Conservation (phyloP, 2,329 filamentous ascomycete species). For the Sarocladiaceae sp. region DNA sequence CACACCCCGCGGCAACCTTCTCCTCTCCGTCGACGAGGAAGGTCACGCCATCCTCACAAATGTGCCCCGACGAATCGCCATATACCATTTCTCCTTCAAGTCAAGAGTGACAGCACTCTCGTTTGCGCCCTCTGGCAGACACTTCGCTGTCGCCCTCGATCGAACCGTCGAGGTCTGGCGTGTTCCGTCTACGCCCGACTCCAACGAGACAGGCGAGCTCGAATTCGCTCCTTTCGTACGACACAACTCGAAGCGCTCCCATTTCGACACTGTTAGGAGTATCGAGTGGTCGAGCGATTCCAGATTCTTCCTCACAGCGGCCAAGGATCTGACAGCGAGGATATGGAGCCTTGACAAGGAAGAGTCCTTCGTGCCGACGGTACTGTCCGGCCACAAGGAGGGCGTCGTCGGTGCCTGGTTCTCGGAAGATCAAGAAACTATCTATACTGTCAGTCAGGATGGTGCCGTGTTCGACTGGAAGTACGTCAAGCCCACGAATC, state of each 20-base stretch:
- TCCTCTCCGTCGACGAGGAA: constrained; percentile 90
- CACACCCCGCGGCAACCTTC: constrained; percentile 82
- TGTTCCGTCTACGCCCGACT: constrained; percentile 82
- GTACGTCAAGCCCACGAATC: constrained; percentile 60
- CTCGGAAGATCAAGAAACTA: constrained; percentile 85
- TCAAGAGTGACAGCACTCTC: constrained; percentile 73
- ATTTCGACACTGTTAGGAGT: constrained; percentile 79
- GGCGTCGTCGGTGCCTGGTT: constrained; percentile 95
- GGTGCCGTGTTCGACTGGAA: constrained; percentile 95
- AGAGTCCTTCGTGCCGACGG: constrained; percentile 83
- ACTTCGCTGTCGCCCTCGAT: constrained; percentile 85
- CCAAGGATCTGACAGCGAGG: constrained; percentile 84
- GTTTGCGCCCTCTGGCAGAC: constrained; percentile 83
- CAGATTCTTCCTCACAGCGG: constrained; percentile 86
- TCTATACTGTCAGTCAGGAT: constrained; percentile 95
- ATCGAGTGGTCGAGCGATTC: constrained; percentile 97
- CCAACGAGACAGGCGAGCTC: constrained; percentile 70
- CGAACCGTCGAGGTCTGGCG: constrained; percentile 93
- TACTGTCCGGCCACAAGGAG: constrained; percentile 85
- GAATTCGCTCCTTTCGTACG: constrained; percentile 94
- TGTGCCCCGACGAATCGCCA: constrained; percentile 72
- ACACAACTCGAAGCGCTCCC: constrained; percentile 78
- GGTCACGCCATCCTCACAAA: constrained; percentile 91
- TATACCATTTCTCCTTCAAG: constrained; percentile 96
- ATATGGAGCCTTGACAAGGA: constrained; percentile 92